A percentile compares a stretch with the other conserved stretches of the same genome.
phyloP scores from a whole-genome alignment of 805 yeast species.

The Kuraishia borneana region DNA sequence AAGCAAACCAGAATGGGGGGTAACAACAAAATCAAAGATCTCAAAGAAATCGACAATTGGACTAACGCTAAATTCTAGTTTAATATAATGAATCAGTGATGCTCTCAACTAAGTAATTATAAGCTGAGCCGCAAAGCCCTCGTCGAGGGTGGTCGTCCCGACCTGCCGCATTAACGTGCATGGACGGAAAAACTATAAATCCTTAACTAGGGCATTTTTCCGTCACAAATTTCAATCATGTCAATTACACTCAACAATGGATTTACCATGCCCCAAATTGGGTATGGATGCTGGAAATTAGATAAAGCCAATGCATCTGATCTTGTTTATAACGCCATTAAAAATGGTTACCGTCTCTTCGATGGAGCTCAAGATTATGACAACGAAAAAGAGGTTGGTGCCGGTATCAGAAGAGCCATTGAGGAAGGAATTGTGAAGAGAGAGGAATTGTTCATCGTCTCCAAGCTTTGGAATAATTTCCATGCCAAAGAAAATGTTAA shows the following conservation, averaged over 20 bases:
- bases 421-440: constrained; percentile 62
- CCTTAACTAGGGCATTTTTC: too few relatives aligned
- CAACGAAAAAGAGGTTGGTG: constrained; percentile 55
- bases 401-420: constrained; percentile 52
- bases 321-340: constrained; percentile 71
- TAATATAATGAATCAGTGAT: too few relatives aligned
- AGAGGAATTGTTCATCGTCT: constrained; percentile 67
- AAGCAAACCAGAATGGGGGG: constrained; percentile 12
- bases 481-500: constrained; percentile 71
- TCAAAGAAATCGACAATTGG: background rate
- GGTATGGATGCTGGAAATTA: constrained; percentile 81
- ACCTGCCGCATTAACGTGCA: too few relatives aligned
- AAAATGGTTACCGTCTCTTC: constrained; percentile 62
- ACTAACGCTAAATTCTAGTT: too few relatives aligned
- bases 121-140: too few relatives aligned
- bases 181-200: too few relatives aligned
- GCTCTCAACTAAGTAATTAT: too few relatives aligned
- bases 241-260: constrained; percentile 39
- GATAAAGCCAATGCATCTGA: constrained; percentile 53
- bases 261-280: constrained; percentile 60
- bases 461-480: constrained; percentile 82
- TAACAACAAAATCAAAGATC: constrained; percentile 8
- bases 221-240: constrained; percentile 6
- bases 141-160: too few relatives aligned
- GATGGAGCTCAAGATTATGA: constrained; percentile 62